phyloP scores from a whole-genome alignment of 805 yeast species.

The Yarrowia yakushimensis region DNA sequence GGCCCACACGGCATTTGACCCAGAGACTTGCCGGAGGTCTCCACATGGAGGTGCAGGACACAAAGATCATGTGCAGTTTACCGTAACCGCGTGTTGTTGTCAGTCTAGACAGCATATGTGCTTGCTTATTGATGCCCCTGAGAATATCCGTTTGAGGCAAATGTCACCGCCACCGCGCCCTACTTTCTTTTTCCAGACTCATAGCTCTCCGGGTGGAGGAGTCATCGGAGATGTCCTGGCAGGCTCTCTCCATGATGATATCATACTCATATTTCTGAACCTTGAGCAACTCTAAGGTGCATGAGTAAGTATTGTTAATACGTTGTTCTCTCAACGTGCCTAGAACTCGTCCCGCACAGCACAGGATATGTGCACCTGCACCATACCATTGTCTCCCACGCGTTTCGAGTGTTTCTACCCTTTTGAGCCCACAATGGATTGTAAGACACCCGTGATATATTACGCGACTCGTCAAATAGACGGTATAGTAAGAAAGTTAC shows the following conservation, averaged over 20 bases:
- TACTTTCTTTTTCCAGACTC: background rate
- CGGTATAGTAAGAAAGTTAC: background rate
- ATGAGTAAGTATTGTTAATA: background rate
- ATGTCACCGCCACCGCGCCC: background rate
- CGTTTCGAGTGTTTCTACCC: too few species aligned
- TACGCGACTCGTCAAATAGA: background rate
- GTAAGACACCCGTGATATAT: too few species aligned
- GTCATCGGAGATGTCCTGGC: conserved; percentile 13
- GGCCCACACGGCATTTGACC: background rate
- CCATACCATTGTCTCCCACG: too few species aligned
- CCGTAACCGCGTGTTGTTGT: too few species aligned
- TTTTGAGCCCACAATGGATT: too few species aligned
- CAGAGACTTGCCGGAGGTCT: too few species aligned
- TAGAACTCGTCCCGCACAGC: too few species aligned
- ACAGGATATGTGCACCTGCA: background rate
- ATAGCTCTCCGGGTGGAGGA: background rate
- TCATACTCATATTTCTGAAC: background rate
- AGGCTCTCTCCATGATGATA: too few species aligned
- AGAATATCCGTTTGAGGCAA: background rate
- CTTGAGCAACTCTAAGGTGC: background rate
- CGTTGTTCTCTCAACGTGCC: too few species aligned
- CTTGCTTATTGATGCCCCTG: background rate
- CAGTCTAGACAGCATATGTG: background rate
- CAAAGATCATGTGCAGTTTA: background rate
- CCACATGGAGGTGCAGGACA: too few species aligned